Base-by-base conservation (phyloP, 2,329 filamentous ascomycete genomes). In the Falciphora oryzae region DNA sequence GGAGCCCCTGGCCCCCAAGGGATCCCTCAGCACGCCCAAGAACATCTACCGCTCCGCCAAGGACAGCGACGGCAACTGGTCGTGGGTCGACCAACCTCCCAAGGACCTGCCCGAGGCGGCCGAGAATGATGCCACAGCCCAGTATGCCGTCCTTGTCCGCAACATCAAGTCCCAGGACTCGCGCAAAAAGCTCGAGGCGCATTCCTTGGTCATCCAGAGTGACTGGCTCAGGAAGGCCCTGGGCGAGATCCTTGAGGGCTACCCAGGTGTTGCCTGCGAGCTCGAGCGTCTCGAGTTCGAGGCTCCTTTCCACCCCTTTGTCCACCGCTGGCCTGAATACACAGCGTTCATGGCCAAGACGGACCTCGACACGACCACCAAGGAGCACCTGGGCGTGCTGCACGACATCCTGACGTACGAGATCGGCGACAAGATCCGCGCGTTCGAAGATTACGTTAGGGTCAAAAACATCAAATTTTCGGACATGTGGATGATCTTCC, bases 151-250 rank as follows among this genome's bases (percentile, higher is more conserved):
- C 61, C 75, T 89, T 32, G 80, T 86, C 1, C 82, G 85, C 59
- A 84, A 89, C 70, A 77, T 80, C 64, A 85, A 83, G 73, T 81
- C 81, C 69, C 80, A 79, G 60, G 82, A 88, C 70, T 83, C 84
- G 32, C 80, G 83, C 65, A 88, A 87, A 72, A 84, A 83, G 59
- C 80, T 89, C 38, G 76, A 83, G 64, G 80, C 88, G 29, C 80
- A 89, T 69, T 87, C 84, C 60, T 83, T 91, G 65, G 79, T 89
- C 59, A 75, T 90, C 7, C 87, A 91, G 73, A 87, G 83, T 27
- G 84, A 86, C 1, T 77, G 81, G 64, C 75, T 91, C 58, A 88
- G 87, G 73, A 76, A 78, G 2, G 79, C 84, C 5, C 77, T 91
- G 0, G 76, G 76, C 13, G 77, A 81, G 14, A 79, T 89, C 10